These are phyloP conservation scores for Monosporascus sp. DNA, from an alignment of 2,329 filamentous ascomycete species.

Conservation along the genomic window DNA sequence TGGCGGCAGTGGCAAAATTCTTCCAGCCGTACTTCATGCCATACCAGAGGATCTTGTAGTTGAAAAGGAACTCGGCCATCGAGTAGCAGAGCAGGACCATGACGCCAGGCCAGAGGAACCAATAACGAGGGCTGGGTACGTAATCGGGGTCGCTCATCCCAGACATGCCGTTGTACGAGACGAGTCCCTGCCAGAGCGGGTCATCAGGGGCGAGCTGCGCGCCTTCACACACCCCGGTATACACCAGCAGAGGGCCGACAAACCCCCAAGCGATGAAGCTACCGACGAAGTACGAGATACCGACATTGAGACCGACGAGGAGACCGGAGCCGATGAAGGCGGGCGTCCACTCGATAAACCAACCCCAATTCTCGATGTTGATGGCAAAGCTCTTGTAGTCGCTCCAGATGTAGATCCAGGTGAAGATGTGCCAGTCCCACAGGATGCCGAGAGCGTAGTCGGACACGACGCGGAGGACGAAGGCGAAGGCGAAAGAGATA, in stretches of 20 bases:
- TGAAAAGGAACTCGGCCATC: constrained; percentile 34
- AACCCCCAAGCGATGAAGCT: constrained; percentile 51
- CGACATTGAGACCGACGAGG: constrained; percentile 54
- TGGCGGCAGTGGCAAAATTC: constrained; percentile 37
- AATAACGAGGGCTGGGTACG: constrained; percentile 34
- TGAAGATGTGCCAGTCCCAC: constrained; percentile 52
- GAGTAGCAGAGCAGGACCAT: constrained; percentile 36
- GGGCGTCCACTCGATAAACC: constrained; percentile 53
- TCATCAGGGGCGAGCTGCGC: constrained; percentile 16
- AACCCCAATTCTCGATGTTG: constrained; percentile 53
- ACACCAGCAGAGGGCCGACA: constrained; percentile 52
- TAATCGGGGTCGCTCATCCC: constrained; percentile 26
- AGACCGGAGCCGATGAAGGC: constrained; percentile 56
- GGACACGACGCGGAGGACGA: constrained; percentile 49
- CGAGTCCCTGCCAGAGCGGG: constrained; percentile 39
- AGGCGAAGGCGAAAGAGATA: constrained; percentile 41
- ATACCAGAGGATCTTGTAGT: constrained; percentile 34
- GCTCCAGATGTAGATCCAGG: constrained; percentile 51
- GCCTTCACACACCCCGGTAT: constrained; percentile 44
- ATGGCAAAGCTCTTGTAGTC: constrained; percentile 45
- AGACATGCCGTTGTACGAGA: constrained; percentile 31
- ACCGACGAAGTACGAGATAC: constrained; percentile 52
- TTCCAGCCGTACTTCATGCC: constrained; percentile 44
- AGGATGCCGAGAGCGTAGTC: constrained; percentile 54
- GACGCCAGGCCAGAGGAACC: constrained; percentile 38